Percentiles rank a stretch among this genome's conserved stretches.
phyloP scores from a whole-genome alignment of 768 basidiomycete species.

The Pleurotus pulmonarius region DNA sequence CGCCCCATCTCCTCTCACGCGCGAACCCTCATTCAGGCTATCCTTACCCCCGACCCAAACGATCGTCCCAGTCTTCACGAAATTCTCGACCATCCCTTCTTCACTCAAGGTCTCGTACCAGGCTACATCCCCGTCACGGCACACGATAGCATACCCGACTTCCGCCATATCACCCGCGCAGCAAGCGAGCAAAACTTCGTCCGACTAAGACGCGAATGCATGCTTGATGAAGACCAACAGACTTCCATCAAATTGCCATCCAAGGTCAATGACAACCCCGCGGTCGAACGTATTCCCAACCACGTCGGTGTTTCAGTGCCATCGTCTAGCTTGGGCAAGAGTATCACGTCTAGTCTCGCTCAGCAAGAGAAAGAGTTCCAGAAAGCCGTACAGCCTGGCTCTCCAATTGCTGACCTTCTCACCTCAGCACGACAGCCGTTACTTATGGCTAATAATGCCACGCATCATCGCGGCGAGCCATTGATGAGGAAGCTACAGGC shows the following conservation, averaged over 20 bases:
- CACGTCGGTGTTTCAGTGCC: conserved; percentile 4
- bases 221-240: conserved; percentile 62
- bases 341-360: conserved; percentile 59
- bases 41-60: conserved; percentile 82
- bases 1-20: conserved; percentile 67
- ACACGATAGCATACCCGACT: conserved; percentile 73
- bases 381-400: conserved; percentile 91
- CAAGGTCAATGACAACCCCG: conserved; percentile 11
- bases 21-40: conserved; percentile 74
- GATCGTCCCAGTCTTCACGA: conserved; percentile 80
- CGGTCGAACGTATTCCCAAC: conserved; percentile 1
- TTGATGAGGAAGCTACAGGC: conserved; percentile 28
- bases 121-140: conserved; percentile 77
- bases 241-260: conserved; percentile 40
- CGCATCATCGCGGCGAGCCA: conserved; percentile 19
- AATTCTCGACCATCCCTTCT: conserved; percentile 83
- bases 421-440: conserved; percentile 87
- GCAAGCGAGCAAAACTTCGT: conserved; percentile 69
- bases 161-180: conserved; percentile 56
- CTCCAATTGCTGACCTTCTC: conserved; percentile 89
- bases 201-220: conserved; percentile 55
- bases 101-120: conserved; percentile 78
- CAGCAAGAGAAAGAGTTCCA: conserved; percentile 97
- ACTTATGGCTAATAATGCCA: conserved; percentile 51
- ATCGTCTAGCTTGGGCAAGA: conserved; percentile 24